These are phyloP conservation scores for apple (Malus domestica) DNA, from an alignment of 306 rosid species.

Conservation along the genomic window DNA sequence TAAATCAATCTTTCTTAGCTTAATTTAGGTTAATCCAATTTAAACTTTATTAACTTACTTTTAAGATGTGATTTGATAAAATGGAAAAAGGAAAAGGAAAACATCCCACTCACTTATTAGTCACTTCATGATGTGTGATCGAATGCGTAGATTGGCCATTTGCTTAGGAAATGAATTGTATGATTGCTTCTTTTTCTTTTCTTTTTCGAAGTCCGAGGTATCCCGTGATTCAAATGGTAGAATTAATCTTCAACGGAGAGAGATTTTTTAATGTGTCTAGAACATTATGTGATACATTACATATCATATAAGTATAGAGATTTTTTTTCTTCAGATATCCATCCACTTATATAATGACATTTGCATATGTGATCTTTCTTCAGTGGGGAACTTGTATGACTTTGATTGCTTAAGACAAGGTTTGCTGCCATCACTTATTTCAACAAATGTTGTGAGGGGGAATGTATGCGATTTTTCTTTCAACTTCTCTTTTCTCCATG, in stretches of 20 bases:
- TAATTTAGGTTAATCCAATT: not conserved
- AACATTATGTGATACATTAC: too few relatives aligned
- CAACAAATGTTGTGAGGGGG: not conserved
- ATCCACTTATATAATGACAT: too few relatives aligned
- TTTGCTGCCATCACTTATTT: constrained; percentile 25
- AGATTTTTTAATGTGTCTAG: too few relatives aligned
- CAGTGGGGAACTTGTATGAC: too few relatives aligned
- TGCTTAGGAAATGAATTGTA: not conserved
- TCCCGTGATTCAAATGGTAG: too few relatives aligned
- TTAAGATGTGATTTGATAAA: not conserved
- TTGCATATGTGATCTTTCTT: too few relatives aligned
- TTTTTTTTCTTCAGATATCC: too few relatives aligned
- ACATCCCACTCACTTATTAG: not conserved
- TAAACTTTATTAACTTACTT: not conserved
- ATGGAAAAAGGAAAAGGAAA: not conserved
- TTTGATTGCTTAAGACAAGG: not conserved
- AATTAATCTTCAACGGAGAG: too few relatives aligned
- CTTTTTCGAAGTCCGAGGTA: too few relatives aligned
- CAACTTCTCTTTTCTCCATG: not conserved
- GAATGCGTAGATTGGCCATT: constrained; percentile 3
- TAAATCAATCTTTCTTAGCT: not conserved
- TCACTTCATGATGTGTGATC: not conserved
- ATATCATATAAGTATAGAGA: too few relatives aligned
- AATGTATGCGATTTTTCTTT: not conserved
- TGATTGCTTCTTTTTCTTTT: not conserved